Evolutionary conservation across 768 basidiomycete species (phyloP).

Genomic region (Kwoniella mangroviensis): DNA sequence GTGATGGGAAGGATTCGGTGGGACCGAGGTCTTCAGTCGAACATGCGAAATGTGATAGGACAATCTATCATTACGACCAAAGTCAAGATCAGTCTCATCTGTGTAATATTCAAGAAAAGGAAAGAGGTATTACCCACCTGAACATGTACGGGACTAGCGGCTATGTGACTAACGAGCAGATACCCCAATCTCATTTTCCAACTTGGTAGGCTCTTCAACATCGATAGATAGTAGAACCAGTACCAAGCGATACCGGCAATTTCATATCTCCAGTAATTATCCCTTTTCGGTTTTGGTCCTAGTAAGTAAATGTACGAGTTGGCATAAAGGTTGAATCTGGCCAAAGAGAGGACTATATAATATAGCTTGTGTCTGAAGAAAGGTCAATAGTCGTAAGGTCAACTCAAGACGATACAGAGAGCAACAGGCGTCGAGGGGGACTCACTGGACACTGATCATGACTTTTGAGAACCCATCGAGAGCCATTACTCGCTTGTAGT

Average conservation of each 20-base stretch:
- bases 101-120: conserved; percentile 4
- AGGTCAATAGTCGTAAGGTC: too few species aligned
- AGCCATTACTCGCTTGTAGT: conserved; percentile 83
- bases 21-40: conserved; percentile 91
- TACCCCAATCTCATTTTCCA: conserved; percentile 74
- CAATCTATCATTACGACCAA: conserved; percentile 64
- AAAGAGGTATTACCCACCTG: conserved; percentile 67
- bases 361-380: conserved; percentile 77
- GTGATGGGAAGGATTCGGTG: conserved; percentile 85
- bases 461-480: conserved; percentile 73
- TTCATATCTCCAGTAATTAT: conserved; percentile 70
- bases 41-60: conserved; percentile 95
- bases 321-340: conserved; percentile 91
- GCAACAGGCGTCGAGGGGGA: too few species aligned
- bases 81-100: neutral
- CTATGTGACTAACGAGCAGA: conserved; percentile 80
- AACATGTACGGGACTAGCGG: conserved; percentile 88
- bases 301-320: conserved; percentile 79
- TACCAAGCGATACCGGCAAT: conserved; percentile 76
- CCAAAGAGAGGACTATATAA: conserved; percentile 86
- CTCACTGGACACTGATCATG: conserved; percentile 71
- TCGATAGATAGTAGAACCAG: conserved; percentile 81
- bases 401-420: too few species aligned
- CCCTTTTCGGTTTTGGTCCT: conserved; percentile 62
- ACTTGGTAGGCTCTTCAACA: conserved; percentile 72